phyloP scores from a whole-genome alignment of 176 grass and related monocot species.

The Oryza glumipatula region DNA sequence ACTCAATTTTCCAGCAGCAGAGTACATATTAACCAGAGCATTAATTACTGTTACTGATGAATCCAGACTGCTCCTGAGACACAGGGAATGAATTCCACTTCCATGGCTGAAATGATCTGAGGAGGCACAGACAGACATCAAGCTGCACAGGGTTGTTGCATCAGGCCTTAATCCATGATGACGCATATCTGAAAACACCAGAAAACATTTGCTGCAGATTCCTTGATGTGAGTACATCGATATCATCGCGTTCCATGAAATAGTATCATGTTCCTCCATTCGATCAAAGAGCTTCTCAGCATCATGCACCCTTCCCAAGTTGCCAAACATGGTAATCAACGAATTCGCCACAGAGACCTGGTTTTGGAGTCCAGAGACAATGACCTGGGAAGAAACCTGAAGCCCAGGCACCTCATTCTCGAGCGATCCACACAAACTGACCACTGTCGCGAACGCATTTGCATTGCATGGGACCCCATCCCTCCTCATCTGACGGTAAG shows the following conservation, averaged over 20 bases:
- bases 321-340: conserved; percentile 74
- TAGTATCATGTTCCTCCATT: conserved; percentile 52
- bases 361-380: conserved; percentile 54
- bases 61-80: conserved; percentile 33
- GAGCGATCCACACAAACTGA: conserved; percentile 56
- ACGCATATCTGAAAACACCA: conserved; percentile 57
- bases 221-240: conserved; percentile 62
- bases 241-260: conserved; percentile 81
- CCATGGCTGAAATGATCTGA: conserved; percentile 49
- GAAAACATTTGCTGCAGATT: conserved; percentile 48
- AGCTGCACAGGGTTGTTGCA: conserved; percentile 38
- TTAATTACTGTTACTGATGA: conserved; percentile 30
- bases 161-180: not conserved
- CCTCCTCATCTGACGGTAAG: conserved; percentile 62
- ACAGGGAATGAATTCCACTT: conserved; percentile 63
- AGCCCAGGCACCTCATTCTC: conserved; percentile 57
- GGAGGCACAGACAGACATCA: conserved; percentile 42
- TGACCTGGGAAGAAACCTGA: conserved; percentile 68
- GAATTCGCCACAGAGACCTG: conserved; percentile 73
- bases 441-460: conserved; percentile 59
- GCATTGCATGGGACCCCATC: conserved; percentile 64
- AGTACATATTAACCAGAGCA: conserved; percentile 60
- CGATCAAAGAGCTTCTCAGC: conserved; percentile 58
- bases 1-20: conserved; percentile 38
- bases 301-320: conserved; percentile 49